Evolutionary conservation across 2,329 filamentous ascomycete genomes (phyloP).

Genomic region (Huntiella bhutanensis): DNA sequence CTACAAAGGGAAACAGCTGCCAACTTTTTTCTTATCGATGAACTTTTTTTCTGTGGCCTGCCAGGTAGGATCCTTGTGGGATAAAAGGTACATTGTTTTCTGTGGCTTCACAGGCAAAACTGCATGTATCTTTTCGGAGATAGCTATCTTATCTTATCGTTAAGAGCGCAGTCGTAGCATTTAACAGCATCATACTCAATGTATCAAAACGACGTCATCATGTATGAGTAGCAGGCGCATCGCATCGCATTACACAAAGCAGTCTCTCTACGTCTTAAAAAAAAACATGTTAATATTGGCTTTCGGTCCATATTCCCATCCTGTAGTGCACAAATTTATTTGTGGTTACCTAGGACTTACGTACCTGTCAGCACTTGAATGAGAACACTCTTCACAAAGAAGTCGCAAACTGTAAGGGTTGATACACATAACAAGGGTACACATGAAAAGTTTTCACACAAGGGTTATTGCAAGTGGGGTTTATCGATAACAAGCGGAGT

Average conservation of each 20-base stretch:
- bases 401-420: not conserved
- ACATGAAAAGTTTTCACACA: constrained; percentile 3
- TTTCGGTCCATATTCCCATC: no score
- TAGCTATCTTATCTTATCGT: constrained; percentile 10
- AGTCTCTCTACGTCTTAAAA: no score
- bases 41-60: constrained; percentile 9
- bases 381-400: no score
- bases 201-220: no score
- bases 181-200: no score
- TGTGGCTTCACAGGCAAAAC: not conserved
- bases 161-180: no score
- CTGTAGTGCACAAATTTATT: no score
- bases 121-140: constrained; percentile 4
- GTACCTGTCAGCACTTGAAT: no score
- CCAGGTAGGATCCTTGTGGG: not conserved
- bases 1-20: not conserved
- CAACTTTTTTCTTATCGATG: constrained; percentile 11
- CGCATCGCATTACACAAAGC: no score
- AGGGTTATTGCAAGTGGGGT: constrained; percentile 1
- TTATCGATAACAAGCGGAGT: not conserved
- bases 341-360: no score
- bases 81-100: constrained; percentile 1
- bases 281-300: no score
- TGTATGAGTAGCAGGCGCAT: no score
- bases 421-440: not conserved